These are phyloP conservation scores for Ochromonas danica DNA, from an alignment of 108 stramenopile genomes.

Conservation along the genomic window DNA sequence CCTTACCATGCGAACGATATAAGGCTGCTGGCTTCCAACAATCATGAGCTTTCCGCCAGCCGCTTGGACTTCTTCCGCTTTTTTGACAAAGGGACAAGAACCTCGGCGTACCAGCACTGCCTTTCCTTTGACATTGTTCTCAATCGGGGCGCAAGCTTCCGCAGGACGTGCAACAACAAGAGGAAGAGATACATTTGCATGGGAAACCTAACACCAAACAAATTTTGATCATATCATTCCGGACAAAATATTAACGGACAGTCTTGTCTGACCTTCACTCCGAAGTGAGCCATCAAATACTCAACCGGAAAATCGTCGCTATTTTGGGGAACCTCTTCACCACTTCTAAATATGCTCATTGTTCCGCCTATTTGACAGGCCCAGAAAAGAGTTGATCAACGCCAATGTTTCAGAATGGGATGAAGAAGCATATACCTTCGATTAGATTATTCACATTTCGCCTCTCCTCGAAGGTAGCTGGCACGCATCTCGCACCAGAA, in stretches of 20 bases:
- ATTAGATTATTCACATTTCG: slow-evolving; percentile 37
- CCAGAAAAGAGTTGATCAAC: slow-evolving; percentile 33
- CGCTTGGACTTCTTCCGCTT: slow-evolving; percentile 45
- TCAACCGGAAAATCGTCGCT: slow-evolving; percentile 44
- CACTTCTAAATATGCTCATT: background rate
- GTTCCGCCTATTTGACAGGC: slow-evolving; percentile 38
- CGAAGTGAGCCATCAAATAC: slow-evolving; percentile 50
- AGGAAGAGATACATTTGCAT: slow-evolving; percentile 13
- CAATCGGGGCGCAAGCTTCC: slow-evolving; percentile 26
- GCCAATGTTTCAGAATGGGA: no score
- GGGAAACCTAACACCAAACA: background rate
- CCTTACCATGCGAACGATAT: slow-evolving; percentile 46
- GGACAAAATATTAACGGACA: background rate
- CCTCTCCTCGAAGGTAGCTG: slow-evolving; percentile 49
- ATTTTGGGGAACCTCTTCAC: slow-evolving; percentile 31
- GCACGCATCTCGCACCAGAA: slow-evolving; percentile 31
- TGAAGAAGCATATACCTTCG: no score
- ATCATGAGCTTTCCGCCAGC: slow-evolving; percentile 38
- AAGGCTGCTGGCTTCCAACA: slow-evolving; percentile 41
- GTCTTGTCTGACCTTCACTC: slow-evolving; percentile 36
- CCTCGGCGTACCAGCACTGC: slow-evolving; percentile 42
- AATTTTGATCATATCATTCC: no score
- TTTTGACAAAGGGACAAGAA: slow-evolving; percentile 45
- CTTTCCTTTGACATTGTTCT: slow-evolving; percentile 39
- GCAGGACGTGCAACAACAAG: slow-evolving; percentile 20